These are phyloP conservation scores for Naganishia vishniacii DNA, from an alignment of 768 basidiomycete genomes.

Conservation along the genomic window DNA sequence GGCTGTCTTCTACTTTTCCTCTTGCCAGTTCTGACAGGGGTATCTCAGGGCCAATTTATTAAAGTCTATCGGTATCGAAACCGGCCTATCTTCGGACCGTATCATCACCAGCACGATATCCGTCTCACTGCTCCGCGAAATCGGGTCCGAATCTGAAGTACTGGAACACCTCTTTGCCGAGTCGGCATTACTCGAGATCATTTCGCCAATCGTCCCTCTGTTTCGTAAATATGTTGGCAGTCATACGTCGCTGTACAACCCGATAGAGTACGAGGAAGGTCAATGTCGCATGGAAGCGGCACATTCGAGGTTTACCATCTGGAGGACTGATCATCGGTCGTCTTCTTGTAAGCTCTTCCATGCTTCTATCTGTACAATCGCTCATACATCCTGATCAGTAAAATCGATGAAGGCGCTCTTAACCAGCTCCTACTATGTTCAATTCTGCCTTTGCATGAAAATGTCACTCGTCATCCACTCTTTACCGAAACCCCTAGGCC, in stretches of 20 bases:
- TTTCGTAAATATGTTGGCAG: background rate
- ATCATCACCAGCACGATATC: conserved; percentile 1
- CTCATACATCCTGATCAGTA: background rate
- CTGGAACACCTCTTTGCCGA: conserved; percentile 4
- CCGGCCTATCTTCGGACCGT: background rate
- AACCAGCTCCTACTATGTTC: conserved; percentile 9
- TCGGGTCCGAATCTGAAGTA: background rate
- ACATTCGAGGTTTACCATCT: background rate
- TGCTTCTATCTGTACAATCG: too few species aligned
- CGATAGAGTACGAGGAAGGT: background rate
- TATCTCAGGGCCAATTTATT: background rate
- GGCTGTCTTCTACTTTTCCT: background rate
- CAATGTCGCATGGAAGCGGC: background rate
- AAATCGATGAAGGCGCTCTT: background rate
- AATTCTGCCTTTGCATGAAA: conserved; percentile 15
- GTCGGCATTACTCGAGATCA: background rate
- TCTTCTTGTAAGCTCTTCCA: background rate
- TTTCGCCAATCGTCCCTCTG: background rate
- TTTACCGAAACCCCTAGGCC: background rate
- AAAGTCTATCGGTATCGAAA: background rate
- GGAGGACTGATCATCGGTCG: conserved; percentile 11
- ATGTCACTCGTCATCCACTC: background rate
- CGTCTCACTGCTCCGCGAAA: background rate
- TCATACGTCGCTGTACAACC: background rate
- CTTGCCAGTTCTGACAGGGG: background rate